phyloP scores from a whole-genome alignment of 1,284 basidiomycete genomes.

The Ustilago cynodontis region DNA sequence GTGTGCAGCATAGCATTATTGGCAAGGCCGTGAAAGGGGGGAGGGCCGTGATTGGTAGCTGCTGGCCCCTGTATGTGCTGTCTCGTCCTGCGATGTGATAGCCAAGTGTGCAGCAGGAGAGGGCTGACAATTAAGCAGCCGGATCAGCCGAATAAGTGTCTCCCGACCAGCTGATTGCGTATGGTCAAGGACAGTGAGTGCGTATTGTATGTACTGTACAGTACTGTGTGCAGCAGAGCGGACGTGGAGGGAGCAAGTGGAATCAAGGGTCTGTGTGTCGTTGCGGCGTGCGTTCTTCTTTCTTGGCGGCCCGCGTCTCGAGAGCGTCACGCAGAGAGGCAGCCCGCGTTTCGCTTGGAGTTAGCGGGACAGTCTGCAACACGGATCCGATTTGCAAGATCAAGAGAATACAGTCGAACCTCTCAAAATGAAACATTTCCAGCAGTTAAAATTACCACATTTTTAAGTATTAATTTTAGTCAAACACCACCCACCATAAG shows the following conservation, averaged over 20 bases:
- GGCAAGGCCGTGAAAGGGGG: constrained; percentile 14
- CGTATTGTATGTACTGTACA: not conserved
- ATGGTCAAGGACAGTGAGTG: not conserved
- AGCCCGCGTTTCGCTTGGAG: too few species aligned
- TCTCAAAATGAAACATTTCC: too few species aligned
- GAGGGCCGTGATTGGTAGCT: not conserved
- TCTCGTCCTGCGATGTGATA: not conserved
- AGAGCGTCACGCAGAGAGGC: too few species aligned
- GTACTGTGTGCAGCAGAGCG: not conserved
- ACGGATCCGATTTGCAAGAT: too few species aligned
- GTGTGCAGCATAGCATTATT: constrained; percentile 26
- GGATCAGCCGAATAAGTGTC: not conserved
- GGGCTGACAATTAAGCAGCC: not conserved
- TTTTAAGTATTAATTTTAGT: too few species aligned
- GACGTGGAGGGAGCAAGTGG: not conserved
- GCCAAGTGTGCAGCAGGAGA: not conserved
- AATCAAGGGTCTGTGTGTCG: constrained; percentile 6
- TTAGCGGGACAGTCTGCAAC: too few species aligned
- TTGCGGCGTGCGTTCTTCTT: not conserved
- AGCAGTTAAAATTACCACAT: too few species aligned
- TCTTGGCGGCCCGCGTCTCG: not conserved
- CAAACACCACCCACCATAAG: too few species aligned
- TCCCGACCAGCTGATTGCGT: not conserved
- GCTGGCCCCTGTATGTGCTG: too few species aligned
- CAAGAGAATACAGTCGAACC: too few species aligned